Conservation (phyloP, 1,284 basidiomycete species). For the Pulchroboletus neoregius region DNA sequence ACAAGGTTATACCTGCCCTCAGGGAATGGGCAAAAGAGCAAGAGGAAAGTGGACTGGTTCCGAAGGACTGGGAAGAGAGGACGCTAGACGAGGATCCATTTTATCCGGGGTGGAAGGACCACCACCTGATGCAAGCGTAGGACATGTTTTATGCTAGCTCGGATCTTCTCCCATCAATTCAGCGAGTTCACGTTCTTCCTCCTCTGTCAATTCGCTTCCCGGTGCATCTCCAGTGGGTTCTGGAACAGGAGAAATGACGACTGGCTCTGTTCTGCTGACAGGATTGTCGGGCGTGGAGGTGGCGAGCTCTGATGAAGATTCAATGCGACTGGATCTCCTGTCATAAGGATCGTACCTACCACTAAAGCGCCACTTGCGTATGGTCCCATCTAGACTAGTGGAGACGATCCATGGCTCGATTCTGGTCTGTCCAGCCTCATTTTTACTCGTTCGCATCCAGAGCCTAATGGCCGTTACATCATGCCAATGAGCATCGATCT, state of each 20-base stretch:
- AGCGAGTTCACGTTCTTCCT: slow-evolving; percentile 77
- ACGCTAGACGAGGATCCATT: slow-evolving; percentile 49
- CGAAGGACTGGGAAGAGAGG: slow-evolving; percentile 43
- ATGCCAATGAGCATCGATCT: slow-evolving; percentile 83
- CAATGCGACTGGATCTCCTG: background rate
- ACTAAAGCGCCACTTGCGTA: slow-evolving; percentile 75
- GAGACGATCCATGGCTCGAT: slow-evolving; percentile 78
- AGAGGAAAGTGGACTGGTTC: slow-evolving; percentile 42
- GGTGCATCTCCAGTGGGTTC: slow-evolving; percentile 19
- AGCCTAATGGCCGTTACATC: slow-evolving; percentile 72
- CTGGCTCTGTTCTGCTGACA: slow-evolving; percentile 20
- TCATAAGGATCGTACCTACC: slow-evolving; percentile 43
- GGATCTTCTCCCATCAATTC: slow-evolving; percentile 66
- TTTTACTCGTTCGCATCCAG: slow-evolving; percentile 57
- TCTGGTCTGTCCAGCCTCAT: slow-evolving; percentile 41
- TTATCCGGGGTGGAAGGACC: slow-evolving; percentile 42
- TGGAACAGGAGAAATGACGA: slow-evolving; percentile 22
- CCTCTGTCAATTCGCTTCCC: slow-evolving; percentile 53
- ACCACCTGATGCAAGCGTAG: slow-evolving; percentile 20
- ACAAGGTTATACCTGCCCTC: slow-evolving; percentile 43
- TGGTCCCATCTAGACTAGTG: slow-evolving; percentile 78
- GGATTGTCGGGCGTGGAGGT: slow-evolving; percentile 40
- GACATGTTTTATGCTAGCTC: slow-evolving; percentile 4
- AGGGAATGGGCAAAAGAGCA: slow-evolving; percentile 45
- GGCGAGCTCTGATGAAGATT: slow-evolving; percentile 43